Base-by-base conservation (phyloP, 768 basidiomycete genomes). In the Gymnopilus junonius region DNA sequence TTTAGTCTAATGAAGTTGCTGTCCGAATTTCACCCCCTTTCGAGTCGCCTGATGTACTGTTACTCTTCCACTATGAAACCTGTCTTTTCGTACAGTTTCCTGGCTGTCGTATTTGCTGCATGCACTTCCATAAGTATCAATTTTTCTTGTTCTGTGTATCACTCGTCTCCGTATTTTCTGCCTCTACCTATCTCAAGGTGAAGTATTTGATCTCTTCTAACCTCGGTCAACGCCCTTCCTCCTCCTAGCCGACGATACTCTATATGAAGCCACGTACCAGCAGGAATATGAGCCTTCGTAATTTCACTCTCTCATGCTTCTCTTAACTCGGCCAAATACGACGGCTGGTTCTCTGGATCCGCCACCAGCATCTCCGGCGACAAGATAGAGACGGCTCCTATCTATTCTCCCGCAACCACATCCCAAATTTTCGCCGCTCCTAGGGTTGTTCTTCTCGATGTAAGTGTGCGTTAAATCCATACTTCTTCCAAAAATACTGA, bases 261-360 rank as follows among this genome's bases (percentile, higher is more conserved):
- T 2, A 55, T 53, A 23, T 64, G 63, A 3, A 67, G 61, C 66
- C 66, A 65, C 66, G 65, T 67, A 15, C 66, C 66, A 2, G 65
- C 63, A 0, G 65, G 55, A 25, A 67, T 35, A 20, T 59, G 60
- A 3, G 62, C 58, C 8, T 62, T 56, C 2, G 61, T 32, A 8
- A 11, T 11, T 0, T 56, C 59, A 5, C 1, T 20, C 23, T 43
- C 46, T 31, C 59, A 53, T 6, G 29, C 50, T 14, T 64, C 56
- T 1, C 37, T 42, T 2, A 65, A 32, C 7, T 48, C 35, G 4
- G 29, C 46, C 4, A 61, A 45, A 37, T 55, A 61, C 4, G 42
- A 21, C 1, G 51, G 25, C 5, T 29, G 54, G 8, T 56, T 46
- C 20, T 51, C 46, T 2, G 58, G 59, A 3, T 42, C 20, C 2